These are phyloP conservation scores for Heterobasidion parviporum DNA, from an alignment of 1,284 basidiomycete species.

Conservation along the genomic window DNA sequence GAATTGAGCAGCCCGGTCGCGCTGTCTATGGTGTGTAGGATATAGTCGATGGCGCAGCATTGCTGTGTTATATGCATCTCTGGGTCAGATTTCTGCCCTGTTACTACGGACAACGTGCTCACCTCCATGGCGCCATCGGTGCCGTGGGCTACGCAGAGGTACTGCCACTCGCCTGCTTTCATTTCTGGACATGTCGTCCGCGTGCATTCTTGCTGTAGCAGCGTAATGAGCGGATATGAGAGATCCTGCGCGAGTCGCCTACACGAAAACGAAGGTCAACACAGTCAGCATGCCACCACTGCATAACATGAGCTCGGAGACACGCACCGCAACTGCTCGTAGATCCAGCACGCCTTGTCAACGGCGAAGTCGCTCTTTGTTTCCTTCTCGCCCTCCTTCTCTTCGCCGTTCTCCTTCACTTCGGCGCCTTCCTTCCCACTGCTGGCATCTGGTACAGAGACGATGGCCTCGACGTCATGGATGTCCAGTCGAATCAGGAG, in stretches of 20 bases:
- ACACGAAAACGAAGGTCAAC: background rate
- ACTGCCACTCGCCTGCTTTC: conserved; percentile 97
- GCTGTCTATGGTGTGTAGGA: conserved; percentile 89
- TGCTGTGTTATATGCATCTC: conserved; percentile 37
- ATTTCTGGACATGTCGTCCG: conserved; percentile 85
- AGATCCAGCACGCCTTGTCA: conserved; percentile 87
- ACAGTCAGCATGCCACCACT: conserved; percentile 3
- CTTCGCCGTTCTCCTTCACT: conserved; percentile 20
- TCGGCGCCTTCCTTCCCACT: conserved; percentile 21
- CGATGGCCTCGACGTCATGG: conserved; percentile 80
- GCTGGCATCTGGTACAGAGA: conserved; percentile 53
- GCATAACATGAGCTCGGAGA: background rate
- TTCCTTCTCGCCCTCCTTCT: conserved; percentile 30
- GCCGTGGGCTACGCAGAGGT: conserved; percentile 90
- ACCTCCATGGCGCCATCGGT: conserved; percentile 73
- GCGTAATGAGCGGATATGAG: conserved; percentile 82
- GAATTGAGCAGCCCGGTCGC: conserved; percentile 92
- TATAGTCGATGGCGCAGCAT: conserved; percentile 98
- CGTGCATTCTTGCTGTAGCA: conserved; percentile 80
- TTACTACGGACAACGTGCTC: conserved; percentile 11
- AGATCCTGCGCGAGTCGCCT: conserved; percentile 92
- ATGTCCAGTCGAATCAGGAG: conserved; percentile 80
- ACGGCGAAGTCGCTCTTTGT: conserved; percentile 47
- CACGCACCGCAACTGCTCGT: conserved; percentile 83
- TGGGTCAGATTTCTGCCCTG: background rate